Evolutionary conservation across 116 monocot species (phyloP), one percentile per base, ranked within the genome.

Genomic region (Trichopus zeylanicus): DNA sequence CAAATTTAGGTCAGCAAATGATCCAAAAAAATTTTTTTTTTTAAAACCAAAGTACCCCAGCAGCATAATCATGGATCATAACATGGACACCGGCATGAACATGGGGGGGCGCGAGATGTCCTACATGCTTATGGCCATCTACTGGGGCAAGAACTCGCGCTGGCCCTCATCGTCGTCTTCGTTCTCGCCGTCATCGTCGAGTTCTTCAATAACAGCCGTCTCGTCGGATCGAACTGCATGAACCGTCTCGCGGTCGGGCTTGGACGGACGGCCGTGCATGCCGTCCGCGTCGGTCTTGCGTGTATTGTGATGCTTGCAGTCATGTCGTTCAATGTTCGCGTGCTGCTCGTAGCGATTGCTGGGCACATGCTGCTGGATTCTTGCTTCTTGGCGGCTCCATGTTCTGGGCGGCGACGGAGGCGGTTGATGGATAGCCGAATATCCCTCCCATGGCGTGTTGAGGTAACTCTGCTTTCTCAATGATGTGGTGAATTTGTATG

Each of bases 281-380:
- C 61, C 49, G 19, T 60, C 16, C 58, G 86, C 42, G 53, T 81
- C 21, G 82, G 57, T 5, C 49, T 77, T 23, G 59, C 70, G 22
- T 83, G 78, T 59, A 18, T 75, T 16, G 64, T 80, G n/a, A 85
- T 85, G 85, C 66, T 85, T 27, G 80, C 85, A 27, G 67, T 78
- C 62, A 85, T 85, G 85, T 85, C 85, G 24, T 85, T 80, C 60
- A 84, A 84, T 53, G 80, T 57, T 16, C 76, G 80, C 9, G 66
- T 80, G 5, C 56, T 84, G 24, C 27, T 77, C 11, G 76, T 47
- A n/a, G 72, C 64, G 24, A 42, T 85, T 18, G 25, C 29, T 2
- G 85, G 85, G 10, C 85, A 80, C 85, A 80, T 52, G 15, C 35
- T 65, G 12, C 4, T 6, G 85, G 85, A 18, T 85, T 77, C 60